These are phyloP conservation scores for Lachancea cidri DNA, from an alignment of 805 yeast species.

Conservation along the genomic window DNA sequence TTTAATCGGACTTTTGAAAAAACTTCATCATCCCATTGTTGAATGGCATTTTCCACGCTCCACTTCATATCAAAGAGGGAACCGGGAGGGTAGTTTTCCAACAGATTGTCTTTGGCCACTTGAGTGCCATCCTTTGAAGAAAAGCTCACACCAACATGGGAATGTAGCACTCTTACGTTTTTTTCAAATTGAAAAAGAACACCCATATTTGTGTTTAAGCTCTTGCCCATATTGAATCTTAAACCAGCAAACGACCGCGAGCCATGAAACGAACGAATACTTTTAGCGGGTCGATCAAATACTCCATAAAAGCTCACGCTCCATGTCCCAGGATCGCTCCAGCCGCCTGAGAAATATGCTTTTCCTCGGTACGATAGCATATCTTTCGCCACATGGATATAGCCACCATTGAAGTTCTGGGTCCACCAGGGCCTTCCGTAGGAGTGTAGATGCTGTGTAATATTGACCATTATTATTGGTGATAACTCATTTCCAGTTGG, in stretches of 20 bases:
- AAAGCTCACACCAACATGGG: constrained; percentile 15
- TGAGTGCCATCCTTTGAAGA: constrained; percentile 10
- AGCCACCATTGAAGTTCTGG: constrained; percentile 30
- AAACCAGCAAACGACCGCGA: constrained; percentile 3
- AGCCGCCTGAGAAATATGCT: constrained; percentile 30
- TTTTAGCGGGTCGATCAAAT: constrained; percentile 20
- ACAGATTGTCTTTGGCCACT: constrained; percentile 12
- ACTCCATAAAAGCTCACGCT: constrained; percentile 30
- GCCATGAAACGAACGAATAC: constrained; percentile 14
- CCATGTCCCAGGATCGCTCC: constrained; percentile 32
- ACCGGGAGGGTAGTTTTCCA: not conserved
- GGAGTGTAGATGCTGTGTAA: constrained; percentile 29
- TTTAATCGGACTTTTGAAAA: constrained; percentile 24
- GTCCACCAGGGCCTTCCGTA: constrained; percentile 32
- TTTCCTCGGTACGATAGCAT: constrained; percentile 23
- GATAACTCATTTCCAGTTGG: constrained; percentile 11
- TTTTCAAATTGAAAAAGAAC: constrained; percentile 23
- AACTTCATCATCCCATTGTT: constrained; percentile 21
- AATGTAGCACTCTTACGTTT: constrained; percentile 1
- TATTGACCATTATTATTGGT: constrained; percentile 24
- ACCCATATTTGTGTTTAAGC: constrained; percentile 22
- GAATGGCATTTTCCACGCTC: constrained; percentile 5
- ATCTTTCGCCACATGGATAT: constrained; percentile 15
- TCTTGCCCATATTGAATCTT: constrained; percentile 5
- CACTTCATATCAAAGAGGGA: constrained; percentile 6